Percentiles rank a stretch among this genome's conserved stretches.
Conservation (phyloP, 2,329 filamentous ascomycete genomes). For the Aureobasidium subglaciale region DNA sequence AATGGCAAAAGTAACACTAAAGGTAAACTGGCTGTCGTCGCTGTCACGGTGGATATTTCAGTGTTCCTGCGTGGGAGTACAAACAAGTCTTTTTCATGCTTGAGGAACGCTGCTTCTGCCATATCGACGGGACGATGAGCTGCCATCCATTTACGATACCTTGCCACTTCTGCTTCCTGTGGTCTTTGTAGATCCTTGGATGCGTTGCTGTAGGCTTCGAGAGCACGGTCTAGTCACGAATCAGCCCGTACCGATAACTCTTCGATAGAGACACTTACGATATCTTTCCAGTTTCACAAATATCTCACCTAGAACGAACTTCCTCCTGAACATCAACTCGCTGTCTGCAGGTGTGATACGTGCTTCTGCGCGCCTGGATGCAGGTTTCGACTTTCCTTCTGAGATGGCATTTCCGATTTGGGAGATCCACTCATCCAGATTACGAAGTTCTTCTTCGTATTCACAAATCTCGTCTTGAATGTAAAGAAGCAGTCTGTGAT, state of each 20-base stretch:
- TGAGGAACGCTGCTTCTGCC: conserved; percentile 54
- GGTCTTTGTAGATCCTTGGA: conserved; percentile 47
- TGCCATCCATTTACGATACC: conserved; percentile 51
- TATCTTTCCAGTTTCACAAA: conserved; percentile 62
- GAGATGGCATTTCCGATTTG: conserved; percentile 28
- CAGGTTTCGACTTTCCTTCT: conserved; percentile 34
- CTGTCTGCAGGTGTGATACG: conserved; percentile 37
- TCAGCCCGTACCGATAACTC: conserved; percentile 20
- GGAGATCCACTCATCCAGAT: conserved; percentile 56
- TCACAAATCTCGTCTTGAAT: conserved; percentile 79
- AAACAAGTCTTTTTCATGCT: conserved; percentile 49
- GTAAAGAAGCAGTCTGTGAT: conserved; percentile 74
- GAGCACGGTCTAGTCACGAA: conserved; percentile 45
- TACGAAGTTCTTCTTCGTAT: conserved; percentile 68
- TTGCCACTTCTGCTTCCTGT: conserved; percentile 43
- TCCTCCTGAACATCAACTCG: conserved; percentile 54
- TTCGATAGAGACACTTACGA: conserved; percentile 41
- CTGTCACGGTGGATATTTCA: conserved; percentile 1
- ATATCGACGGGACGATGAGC: conserved; percentile 50
- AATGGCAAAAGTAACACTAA: conserved; percentile 29
- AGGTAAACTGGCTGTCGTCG: neutral
- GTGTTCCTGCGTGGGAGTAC: conserved; percentile 22
- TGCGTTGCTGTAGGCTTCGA: conserved; percentile 51
- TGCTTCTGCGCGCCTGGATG: conserved; percentile 53
- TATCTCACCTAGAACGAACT: conserved; percentile 54